Base-by-base conservation (phyloP, 2,329 filamentous ascomycete genomes). In the Diaporthe sp. region DNA sequence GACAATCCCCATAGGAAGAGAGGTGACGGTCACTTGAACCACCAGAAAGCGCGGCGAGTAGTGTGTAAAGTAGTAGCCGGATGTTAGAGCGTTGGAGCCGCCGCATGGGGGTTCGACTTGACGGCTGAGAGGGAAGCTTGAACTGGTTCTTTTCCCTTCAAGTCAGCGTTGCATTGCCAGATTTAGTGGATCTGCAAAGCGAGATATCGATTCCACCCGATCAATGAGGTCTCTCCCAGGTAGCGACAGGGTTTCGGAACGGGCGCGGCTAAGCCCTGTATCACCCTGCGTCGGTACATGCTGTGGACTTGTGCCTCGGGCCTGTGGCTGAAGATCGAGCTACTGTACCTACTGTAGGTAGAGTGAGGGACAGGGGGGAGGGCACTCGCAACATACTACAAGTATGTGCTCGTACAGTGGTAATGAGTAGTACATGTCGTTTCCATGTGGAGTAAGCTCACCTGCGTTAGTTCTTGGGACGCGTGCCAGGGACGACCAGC, bases 161-260 rank as follows among this genome's bases (percentile, higher is more conserved):
- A 34, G 49, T 46, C 65, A 70, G 65, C 46, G 65, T 55, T 55
- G 65, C 49, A 70, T 55, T 70, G 49, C 46, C 34, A 70, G 49
- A 70, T 70, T 55, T 70, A 70, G 65, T 34, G 65, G 49, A 70
- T 70, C 65, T 70, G 49, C 65, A 55, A 70, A 42, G 65, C 65
- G 65, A 70, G 49, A 70, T 70, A 39, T 70, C 65, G 65, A 70
- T 68, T 53, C 46, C 65, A 68, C 46, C 25, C 65, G 65, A 68
- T 70, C 49, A 49, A 15, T 4, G 49, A 55, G 62, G 65, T 55
- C n/a, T 42, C 46, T 13, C n/a, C n/a, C 34, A 39, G n/a, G 49
- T 70, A 55, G 25, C 13, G 49, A 39, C 65, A 39, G n/a, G 65
- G 65, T 19, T 15, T 70, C 13, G 34, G 10, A 19, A 28, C 65